Percentiles rank a stretch among this genome's conserved stretches.
These are phyloP conservation scores for Macrolepiota albuminosa DNA, from an alignment of 768 basidiomycete species.

Conservation along the genomic window DNA sequence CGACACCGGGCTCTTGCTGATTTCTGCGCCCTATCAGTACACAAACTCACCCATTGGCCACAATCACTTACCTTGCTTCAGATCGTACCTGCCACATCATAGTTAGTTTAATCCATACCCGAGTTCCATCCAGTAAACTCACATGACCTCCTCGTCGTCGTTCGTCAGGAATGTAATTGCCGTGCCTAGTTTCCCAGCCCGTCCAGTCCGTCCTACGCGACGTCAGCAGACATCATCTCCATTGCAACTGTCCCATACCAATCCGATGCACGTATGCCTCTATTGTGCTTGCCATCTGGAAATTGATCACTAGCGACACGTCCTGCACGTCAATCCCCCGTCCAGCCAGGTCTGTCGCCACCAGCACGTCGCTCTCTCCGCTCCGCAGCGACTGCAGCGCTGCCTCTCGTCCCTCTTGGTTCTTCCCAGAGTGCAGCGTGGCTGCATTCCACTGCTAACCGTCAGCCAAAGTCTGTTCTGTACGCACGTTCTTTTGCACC, in stretches of 20 bases:
- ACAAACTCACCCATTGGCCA: background rate
- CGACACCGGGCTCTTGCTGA: constrained; percentile 85
- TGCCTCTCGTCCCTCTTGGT: constrained; percentile 95
- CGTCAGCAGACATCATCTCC: constrained; percentile 3
- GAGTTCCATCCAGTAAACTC: constrained; percentile 27
- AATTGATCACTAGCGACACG: constrained; percentile 94
- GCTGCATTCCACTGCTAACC: constrained; percentile 75
- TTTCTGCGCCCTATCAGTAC: constrained; percentile 55
- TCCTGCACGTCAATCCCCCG: constrained; percentile 99
- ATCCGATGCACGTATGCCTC: constrained; percentile 98
- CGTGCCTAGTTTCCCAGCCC: constrained; percentile 91
- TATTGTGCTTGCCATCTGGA: constrained; percentile 94
- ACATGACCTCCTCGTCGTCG: constrained; percentile 98
- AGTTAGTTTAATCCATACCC: constrained; percentile 4
- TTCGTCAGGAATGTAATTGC: constrained; percentile 96
- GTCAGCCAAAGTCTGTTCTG: background rate
- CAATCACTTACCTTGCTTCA: constrained; percentile 74
- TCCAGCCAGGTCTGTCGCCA: constrained; percentile 96
- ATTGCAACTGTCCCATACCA: constrained; percentile 39
- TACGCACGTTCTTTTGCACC: constrained; percentile 22
- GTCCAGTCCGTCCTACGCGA: constrained; percentile 83
- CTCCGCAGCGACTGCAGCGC: constrained; percentile 81
- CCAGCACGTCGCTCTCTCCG: constrained; percentile 84
- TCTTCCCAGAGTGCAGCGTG: constrained; percentile 95
- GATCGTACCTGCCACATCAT: constrained; percentile 68